These are phyloP conservation scores for Hibiscus tridactylites DNA, from an alignment of 345 rosid genomes.

Conservation along the genomic window DNA sequence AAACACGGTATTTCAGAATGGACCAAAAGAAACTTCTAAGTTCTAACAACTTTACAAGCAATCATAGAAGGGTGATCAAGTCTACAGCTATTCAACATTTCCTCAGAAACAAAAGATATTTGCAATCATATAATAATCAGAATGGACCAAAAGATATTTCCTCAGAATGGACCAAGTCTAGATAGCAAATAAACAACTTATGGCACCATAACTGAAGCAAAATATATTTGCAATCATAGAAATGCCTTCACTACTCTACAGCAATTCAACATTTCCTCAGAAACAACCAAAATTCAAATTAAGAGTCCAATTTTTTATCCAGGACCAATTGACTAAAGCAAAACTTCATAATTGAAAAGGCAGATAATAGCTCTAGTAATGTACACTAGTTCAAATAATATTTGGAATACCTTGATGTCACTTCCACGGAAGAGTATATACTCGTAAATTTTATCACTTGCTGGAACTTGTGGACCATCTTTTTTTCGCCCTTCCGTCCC, in stretches of 20 bases:
- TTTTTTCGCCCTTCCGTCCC: conserved; percentile 79
- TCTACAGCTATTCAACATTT: no score
- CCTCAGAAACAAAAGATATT: no score
- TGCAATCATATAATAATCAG: no score
- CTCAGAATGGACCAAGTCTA: not conserved
- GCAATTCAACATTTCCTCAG: not conserved
- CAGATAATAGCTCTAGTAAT: not conserved
- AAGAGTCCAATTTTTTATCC: not conserved
- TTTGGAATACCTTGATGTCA: conserved; percentile 55
- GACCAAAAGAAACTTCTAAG: not conserved
- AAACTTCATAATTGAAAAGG: not conserved
- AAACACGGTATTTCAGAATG: not conserved
- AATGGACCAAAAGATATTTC: no score
- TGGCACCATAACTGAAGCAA: not conserved
- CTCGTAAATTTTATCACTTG: conserved; percentile 65
- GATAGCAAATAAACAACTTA: not conserved
- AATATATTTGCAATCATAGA: not conserved
- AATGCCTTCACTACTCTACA: not conserved
- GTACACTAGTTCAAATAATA: not conserved
- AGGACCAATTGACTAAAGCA: not conserved
- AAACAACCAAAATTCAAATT: not conserved
- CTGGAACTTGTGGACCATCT: conserved; percentile 65
- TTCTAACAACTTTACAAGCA: not conserved
- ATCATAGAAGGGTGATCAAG: not conserved
- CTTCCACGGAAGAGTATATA: conserved; percentile 77